Conservation (phyloP, 1,284 basidiomycete species). For the Marasmius fiardii region DNA sequence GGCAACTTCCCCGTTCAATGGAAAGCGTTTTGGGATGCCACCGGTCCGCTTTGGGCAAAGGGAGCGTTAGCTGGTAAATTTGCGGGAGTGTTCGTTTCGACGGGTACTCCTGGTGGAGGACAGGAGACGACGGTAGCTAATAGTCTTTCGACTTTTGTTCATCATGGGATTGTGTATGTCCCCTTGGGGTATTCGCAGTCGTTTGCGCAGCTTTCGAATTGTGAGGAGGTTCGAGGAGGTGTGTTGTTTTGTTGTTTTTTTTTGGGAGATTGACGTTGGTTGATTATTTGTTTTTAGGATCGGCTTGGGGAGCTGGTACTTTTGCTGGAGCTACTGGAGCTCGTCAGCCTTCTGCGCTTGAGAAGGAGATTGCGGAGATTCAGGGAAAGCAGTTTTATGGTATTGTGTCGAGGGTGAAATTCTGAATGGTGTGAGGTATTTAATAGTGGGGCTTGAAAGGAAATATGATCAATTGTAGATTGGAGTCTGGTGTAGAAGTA, state of each 20-base stretch:
- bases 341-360: constrained; percentile 58
- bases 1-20: constrained; percentile 71
- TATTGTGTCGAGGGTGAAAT: constrained; percentile 38
- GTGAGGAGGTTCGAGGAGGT: constrained; percentile 71
- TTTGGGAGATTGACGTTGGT: neutral
- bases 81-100: constrained; percentile 70
- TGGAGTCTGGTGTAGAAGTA: no score
- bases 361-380: constrained; percentile 60
- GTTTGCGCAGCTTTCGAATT: constrained; percentile 55
- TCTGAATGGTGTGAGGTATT: no score
- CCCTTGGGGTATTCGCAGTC: constrained; percentile 73
- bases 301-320: constrained; percentile 75
- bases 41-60: constrained; percentile 72
- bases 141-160: constrained; percentile 69
- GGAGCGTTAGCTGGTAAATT: constrained; percentile 82
- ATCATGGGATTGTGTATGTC: constrained; percentile 80
- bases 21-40: constrained; percentile 81
- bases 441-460: no score
- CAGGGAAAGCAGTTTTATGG: constrained; percentile 66
- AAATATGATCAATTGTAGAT: no score
- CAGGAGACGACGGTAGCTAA: constrained; percentile 71
- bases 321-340: constrained; percentile 62
- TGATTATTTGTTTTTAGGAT: constrained; percentile 34
- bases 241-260: constrained; percentile 23
- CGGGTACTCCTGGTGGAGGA: constrained; percentile 65